Evolutionary conservation across 371 early-diverging fungal genomes (phyloP).

Genomic region (Paramicrosporidium saccamoebae): DNA sequence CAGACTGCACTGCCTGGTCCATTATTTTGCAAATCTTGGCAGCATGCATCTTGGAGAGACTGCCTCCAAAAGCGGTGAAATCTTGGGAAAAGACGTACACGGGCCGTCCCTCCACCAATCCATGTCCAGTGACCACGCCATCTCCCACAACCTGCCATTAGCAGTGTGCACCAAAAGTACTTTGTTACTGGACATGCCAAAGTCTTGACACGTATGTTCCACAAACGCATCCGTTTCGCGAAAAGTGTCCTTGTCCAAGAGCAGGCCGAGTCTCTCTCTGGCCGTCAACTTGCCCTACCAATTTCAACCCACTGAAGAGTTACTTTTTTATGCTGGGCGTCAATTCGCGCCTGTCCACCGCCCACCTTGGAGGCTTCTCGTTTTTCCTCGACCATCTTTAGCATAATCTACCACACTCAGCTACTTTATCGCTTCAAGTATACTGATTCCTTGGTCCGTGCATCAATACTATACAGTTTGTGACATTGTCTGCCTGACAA

Average conservation of each 20-base stretch:
- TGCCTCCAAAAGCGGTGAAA: slow-evolving; percentile 75
- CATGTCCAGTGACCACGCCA: slow-evolving; percentile 80
- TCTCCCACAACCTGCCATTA: slow-evolving; percentile 37
- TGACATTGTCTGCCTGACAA: too few species aligned
- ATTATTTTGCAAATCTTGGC: slow-evolving; percentile 75
- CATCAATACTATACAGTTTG: too few species aligned
- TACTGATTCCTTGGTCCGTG: too few species aligned
- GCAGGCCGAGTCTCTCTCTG: slow-evolving; percentile 52
- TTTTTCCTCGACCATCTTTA: slow-evolving; percentile 30
- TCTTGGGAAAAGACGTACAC: slow-evolving; percentile 81
- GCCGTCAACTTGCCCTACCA: slow-evolving; percentile 75
- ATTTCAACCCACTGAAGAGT: neutral
- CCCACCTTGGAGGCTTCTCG: slow-evolving; percentile 33
- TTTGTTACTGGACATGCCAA: slow-evolving; percentile 55
- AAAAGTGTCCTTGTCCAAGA: slow-evolving; percentile 54
- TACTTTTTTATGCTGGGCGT: slow-evolving; percentile 67
- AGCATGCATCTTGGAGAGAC: slow-evolving; percentile 55
- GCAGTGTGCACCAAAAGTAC: slow-evolving; percentile 4
- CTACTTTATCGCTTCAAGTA: too few species aligned
- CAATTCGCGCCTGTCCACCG: slow-evolving; percentile 45
- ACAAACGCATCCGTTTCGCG: slow-evolving; percentile 78
- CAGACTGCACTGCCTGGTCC: slow-evolving; percentile 73
- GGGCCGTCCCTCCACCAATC: slow-evolving; percentile 59
- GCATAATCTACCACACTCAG: too few species aligned
- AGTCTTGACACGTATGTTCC: slow-evolving; percentile 72